Conservation (phyloP, 306 rosid genomes). For the Quillaja saponaria region DNA sequence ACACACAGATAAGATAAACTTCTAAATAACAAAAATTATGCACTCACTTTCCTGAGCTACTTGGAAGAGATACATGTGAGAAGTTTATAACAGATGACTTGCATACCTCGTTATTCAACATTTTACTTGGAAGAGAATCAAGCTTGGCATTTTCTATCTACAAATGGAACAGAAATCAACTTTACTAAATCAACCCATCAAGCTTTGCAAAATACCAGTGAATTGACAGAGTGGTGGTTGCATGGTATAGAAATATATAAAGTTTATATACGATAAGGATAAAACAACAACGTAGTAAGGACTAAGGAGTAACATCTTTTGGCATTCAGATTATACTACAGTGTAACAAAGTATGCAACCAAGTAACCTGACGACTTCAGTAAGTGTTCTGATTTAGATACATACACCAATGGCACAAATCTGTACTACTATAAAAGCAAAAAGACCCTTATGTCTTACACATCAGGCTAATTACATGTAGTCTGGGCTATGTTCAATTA, state of each 20-base stretch:
- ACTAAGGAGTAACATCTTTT: no score
- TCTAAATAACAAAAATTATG: no score
- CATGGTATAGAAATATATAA: neutral
- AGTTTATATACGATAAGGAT: neutral
- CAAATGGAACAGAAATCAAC: constrained; percentile 28
- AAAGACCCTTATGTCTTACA: no score
- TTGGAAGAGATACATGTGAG: no score
- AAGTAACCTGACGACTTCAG: constrained; percentile 9
- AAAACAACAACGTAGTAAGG: no score
- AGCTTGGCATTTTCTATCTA: constrained; percentile 48
- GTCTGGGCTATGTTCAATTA: no score
- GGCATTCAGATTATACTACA: neutral
- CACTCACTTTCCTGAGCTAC: no score
- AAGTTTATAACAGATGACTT: no score
- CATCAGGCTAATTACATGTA: no score
- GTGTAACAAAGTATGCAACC: neutral
- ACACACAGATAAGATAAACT: no score
- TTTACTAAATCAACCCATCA: constrained; percentile 22
- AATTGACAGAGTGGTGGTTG: constrained; percentile 10
- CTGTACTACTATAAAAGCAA: neutral
- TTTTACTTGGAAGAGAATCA: constrained; percentile 38
- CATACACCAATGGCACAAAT: no score
- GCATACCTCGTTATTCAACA: constrained; percentile 54
- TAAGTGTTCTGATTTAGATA: constrained; percentile 6
- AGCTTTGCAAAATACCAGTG: neutral